Conservation (phyloP, 306 rosid species). For the Vachellia pachyceras region DNA sequence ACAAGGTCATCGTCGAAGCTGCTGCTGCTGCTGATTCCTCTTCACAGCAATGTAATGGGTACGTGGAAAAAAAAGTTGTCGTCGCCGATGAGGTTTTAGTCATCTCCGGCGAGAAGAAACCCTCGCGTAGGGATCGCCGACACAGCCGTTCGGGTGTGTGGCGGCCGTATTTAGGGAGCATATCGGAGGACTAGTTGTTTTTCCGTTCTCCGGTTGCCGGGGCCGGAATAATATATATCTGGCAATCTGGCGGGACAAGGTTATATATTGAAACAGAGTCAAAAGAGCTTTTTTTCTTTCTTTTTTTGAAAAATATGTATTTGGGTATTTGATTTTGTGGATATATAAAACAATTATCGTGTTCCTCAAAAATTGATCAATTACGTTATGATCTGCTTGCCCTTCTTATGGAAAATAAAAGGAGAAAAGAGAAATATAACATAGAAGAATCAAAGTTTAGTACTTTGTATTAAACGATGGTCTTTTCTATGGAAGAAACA, state of each 20-base stretch:
- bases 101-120: constrained; percentile 55
- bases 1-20: too few species aligned
- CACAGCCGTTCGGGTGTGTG: constrained; percentile 50
- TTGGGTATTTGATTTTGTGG: constrained; percentile 60
- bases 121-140: constrained; percentile 63
- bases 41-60: constrained; percentile 8
- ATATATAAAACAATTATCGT: constrained; percentile 40
- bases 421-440: neutral
- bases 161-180: constrained; percentile 75
- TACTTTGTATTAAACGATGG: neutral
- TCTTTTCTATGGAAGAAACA: neutral
- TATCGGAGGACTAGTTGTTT: constrained; percentile 59
- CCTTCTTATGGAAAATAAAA: neutral
- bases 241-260: constrained; percentile 32
- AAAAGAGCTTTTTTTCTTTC: constrained; percentile 4
- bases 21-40: neutral
- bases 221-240: constrained; percentile 44
- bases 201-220: neutral
- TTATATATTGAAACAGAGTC: constrained; percentile 35
- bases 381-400: neutral
- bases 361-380: constrained; percentile 4
- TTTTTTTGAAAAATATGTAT: too few species aligned
- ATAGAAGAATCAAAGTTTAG: neutral
- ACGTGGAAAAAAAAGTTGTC: neutral
- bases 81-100: neutral